Conservation (phyloP, 768 basidiomycete species). For the Thelephora aurantiotincta region DNA sequence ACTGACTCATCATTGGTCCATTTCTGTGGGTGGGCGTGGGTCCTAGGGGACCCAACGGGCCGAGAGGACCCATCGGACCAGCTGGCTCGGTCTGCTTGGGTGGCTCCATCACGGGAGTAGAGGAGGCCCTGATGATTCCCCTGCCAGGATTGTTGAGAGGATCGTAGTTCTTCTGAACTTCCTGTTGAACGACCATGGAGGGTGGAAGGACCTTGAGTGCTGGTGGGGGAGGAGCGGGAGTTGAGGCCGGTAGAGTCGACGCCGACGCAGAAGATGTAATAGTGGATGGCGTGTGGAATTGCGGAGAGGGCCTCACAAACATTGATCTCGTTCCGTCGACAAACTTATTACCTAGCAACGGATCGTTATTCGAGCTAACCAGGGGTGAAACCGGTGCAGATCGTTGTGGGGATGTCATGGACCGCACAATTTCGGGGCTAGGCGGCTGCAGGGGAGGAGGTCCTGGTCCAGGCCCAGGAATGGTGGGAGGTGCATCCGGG, state of each 20-base stretch:
- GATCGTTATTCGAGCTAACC: conserved; percentile 18
- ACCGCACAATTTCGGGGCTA: conserved; percentile 33
- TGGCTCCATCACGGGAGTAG: background rate
- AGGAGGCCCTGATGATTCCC: no score
- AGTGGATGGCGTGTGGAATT: conserved; percentile 14
- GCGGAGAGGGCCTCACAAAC: conserved; percentile 45
- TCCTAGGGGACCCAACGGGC: no score
- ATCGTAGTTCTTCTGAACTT: no score
- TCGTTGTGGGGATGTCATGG: conserved; percentile 27
- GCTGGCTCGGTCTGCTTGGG: background rate
- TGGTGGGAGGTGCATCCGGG: background rate
- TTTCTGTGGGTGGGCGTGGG: no score
- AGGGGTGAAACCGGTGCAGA: background rate
- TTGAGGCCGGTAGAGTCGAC: conserved; percentile 6
- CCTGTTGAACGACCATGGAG: background rate
- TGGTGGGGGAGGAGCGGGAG: conserved; percentile 5
- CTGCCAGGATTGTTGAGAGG: no score
- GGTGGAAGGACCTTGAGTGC: conserved; percentile 7
- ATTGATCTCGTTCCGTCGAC: conserved; percentile 71
- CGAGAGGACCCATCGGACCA: conserved; percentile 5
- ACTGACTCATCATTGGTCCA: no score
- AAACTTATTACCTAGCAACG: conserved; percentile 50
- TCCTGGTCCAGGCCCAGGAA: conserved; percentile 7
- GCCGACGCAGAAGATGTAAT: conserved; percentile 7
- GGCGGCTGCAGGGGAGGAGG: background rate